Percentiles rank a stretch among this genome's conserved stretches.
Evolutionary conservation across 169 alveolate species (phyloP).

Genomic region (Plasmodium gonderi): DNA sequence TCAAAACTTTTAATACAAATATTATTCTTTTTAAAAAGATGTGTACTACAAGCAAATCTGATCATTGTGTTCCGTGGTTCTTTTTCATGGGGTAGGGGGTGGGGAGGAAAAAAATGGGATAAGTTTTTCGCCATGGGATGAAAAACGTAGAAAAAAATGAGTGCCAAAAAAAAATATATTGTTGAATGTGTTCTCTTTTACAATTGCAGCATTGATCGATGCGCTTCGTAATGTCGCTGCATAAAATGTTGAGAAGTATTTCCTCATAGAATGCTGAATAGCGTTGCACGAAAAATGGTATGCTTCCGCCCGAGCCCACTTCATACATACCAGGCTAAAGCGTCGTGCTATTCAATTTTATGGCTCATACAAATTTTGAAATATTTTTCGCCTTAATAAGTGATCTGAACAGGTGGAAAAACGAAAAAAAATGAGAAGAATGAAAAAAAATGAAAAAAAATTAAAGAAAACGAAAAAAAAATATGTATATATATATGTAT

Average conservation of each 20-base stretch:
- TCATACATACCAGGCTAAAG: neutral
- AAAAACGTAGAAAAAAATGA: too few species aligned
- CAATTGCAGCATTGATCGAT: too few species aligned
- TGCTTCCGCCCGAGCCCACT: too few species aligned
- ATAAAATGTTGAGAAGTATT: too few species aligned
- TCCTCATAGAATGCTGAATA: too few species aligned
- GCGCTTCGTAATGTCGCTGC: too few species aligned
- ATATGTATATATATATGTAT: neutral
- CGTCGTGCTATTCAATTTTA: neutral
- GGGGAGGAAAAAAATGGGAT: neutral
- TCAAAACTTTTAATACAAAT: neutral
- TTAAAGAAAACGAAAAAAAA: neutral
- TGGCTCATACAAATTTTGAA: constrained; percentile 30
- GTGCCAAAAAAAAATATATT: too few species aligned
- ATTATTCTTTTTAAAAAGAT: constrained; percentile 9
- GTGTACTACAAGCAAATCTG: constrained; percentile 14
- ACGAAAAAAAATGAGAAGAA: neutral
- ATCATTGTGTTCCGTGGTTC: constrained; percentile 23
- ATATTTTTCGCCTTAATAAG: constrained; percentile 45
- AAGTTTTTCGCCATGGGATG: too few species aligned
- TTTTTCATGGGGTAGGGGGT: neutral
- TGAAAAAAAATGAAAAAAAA: neutral
- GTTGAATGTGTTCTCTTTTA: too few species aligned
- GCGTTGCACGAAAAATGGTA: too few species aligned
- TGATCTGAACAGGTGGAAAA: constrained; percentile 38